A percentile compares a stretch with the other conserved stretches of the same genome.
Evolutionary conservation across 768 basidiomycete species (phyloP).

Genomic region (Mycena polygramma): DNA sequence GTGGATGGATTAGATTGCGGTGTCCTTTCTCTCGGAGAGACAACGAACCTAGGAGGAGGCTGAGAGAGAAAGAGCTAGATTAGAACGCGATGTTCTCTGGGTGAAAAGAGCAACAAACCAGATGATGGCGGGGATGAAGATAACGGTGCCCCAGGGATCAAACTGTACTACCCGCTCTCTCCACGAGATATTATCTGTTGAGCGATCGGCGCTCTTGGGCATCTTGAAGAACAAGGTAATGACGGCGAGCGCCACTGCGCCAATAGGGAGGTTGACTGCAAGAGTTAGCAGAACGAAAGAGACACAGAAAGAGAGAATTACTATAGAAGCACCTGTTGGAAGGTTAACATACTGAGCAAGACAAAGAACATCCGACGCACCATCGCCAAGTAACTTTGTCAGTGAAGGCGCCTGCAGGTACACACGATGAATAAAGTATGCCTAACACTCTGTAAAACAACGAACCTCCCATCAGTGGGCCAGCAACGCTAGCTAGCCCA

Average conservation of each 20-base stretch:
- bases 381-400: constrained; percentile 8
- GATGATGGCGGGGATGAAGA: constrained; percentile 36
- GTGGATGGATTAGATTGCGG: too few relatives aligned
- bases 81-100: too few relatives aligned
- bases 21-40: too few relatives aligned
- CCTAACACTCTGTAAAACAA: too few relatives aligned
- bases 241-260: constrained; percentile 38
- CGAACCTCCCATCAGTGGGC: constrained; percentile 45
- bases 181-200: constrained; percentile 1
- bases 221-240: constrained; percentile 40
- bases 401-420: background rate
- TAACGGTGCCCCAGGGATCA: constrained; percentile 28
- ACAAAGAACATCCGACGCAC: background rate
- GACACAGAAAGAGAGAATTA: background rate
- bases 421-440: too few relatives aligned
- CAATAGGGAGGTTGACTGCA: constrained; percentile 41
- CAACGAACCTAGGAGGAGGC: too few relatives aligned
- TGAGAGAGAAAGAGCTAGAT: too few relatives aligned
- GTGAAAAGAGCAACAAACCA: constrained; percentile 39
- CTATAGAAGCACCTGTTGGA: constrained; percentile 48
- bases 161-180: constrained; percentile 28
- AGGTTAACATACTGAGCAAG: constrained; percentile 8
- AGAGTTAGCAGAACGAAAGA: background rate
- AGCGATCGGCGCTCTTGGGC: constrained; percentile 22
- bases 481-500: constrained; percentile 40